Evolutionary conservation across 2,329 filamentous ascomycete genomes (phyloP), one percentile per base, ranked within the genome.

Genomic region (Dactylellina drechsleri): DNA sequence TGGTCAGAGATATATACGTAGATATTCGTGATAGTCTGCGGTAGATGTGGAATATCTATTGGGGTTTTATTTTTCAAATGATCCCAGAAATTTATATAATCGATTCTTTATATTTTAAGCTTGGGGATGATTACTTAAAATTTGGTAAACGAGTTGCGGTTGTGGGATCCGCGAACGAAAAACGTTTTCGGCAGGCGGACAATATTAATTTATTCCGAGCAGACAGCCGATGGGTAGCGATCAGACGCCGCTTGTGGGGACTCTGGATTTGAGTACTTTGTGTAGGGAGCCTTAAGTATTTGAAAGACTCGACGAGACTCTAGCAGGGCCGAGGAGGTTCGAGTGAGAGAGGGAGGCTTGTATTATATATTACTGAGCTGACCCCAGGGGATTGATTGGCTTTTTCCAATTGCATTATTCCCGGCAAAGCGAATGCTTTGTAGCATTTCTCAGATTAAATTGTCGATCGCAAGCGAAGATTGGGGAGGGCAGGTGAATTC

Each of bases 381-480:
- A 36, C 31, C 31, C 31, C 31, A 47, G 43, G 16, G 16, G 13
- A n/a, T 47, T 47, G 16, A 47, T 47, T 47, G 31, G 31, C 31
- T 12, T 47, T 16, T 18, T 47, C 13, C 43, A 47, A 18, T 10
- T 12, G 16, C 43, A 47, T 47, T 47, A 18, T 8, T 47, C 43
- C 13, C 15, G n/a, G 43, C 31, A 36, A 36, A 36, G 6, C 10
- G 31, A 36, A 36, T 36, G 10, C 31, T 36, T 36, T 36, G 5
- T 28, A 43, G 26, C 66, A 62, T 70, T 70, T 57, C 57, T 57
- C 66, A 70, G 66, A 70, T 70, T 70, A 70, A 61, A 70, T 70
- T 70, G 66, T 70, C 57, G 66, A 70, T 70, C 57, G 57, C 56
- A 16, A 36, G 41, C 45, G 45, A 68, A 60, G 31, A 36, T 68